A percentile compares a stretch with the other conserved stretches of the same genome.
Evolutionary conservation across 148 eudicot genomes (phyloP).

Genomic region (Nyssa sinensis): DNA sequence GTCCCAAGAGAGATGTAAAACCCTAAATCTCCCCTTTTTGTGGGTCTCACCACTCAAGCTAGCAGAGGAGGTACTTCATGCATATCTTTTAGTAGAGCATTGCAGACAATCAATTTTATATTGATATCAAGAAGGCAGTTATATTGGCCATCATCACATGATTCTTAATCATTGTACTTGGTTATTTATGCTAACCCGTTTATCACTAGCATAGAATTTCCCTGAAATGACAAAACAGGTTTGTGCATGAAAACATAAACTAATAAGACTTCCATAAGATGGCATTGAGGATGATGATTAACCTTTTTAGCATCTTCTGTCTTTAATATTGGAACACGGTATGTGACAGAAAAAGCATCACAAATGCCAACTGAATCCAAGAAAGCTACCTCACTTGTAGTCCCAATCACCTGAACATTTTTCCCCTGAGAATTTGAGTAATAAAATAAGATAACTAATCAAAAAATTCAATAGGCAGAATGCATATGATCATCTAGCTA

Average conservation of each 20-base stretch:
- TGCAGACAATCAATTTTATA: not conserved
- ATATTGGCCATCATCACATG: not conserved
- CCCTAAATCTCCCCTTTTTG: no score
- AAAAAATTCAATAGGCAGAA: not conserved
- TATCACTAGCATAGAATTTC: not conserved
- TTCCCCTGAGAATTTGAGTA: slow-evolving; percentile 53
- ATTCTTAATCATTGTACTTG: not conserved
- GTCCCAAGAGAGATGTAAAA: no score
- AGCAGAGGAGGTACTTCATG: not conserved
- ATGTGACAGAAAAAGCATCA: slow-evolving; percentile 83
- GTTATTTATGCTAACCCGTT: not conserved
- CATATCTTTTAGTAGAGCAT: not conserved
- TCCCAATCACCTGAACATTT: slow-evolving; percentile 84
- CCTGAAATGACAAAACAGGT: not conserved
- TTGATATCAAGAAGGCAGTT: slow-evolving; percentile 2
- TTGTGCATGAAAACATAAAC: not conserved
- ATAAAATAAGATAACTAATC: not conserved
- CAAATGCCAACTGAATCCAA: slow-evolving; percentile 84
- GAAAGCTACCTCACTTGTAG: slow-evolving; percentile 85
- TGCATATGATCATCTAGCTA: not conserved
- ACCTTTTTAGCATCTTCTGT: slow-evolving; percentile 91
- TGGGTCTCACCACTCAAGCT: no score
- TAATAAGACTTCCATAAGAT: not conserved
- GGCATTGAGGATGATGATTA: slow-evolving; percentile 1
- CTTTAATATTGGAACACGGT: slow-evolving; percentile 70